Percentiles rank a stretch among this genome's conserved stretches.
Conservation (phyloP, 1,284 basidiomycete species). For the Fistulina hepatica region DNA sequence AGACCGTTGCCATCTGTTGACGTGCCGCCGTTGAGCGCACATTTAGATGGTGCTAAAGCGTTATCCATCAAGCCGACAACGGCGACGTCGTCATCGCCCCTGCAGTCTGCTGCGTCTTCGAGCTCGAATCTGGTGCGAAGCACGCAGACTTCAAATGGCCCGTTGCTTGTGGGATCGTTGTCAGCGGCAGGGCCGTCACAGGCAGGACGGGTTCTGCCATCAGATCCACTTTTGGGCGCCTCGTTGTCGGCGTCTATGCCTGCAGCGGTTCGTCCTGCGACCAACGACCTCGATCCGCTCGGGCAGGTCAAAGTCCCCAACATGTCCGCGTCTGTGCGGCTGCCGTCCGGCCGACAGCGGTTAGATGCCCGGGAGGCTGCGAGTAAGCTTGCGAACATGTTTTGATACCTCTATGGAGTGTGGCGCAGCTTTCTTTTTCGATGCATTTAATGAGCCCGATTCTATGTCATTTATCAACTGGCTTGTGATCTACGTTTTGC, state of each 20-base stretch:
- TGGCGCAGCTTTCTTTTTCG: too few species aligned
- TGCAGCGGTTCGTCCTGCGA: neutral
- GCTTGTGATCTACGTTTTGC: too few species aligned
- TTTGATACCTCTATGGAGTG: too few species aligned
- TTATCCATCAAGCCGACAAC: constrained; percentile 53
- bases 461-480: too few species aligned
- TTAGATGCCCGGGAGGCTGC: constrained; percentile 77
- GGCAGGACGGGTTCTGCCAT: constrained; percentile 5
- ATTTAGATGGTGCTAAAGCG: constrained; percentile 61
- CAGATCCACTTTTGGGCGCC: constrained; percentile 6
- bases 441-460: too few species aligned
- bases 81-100: constrained; percentile 27
- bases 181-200: constrained; percentile 5
- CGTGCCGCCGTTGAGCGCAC: constrained; percentile 48
- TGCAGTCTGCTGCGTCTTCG: constrained; percentile 22
- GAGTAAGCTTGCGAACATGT: constrained; percentile 80
- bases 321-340: constrained; percentile 58
- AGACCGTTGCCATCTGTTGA: constrained; percentile 19
- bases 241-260: neutral
- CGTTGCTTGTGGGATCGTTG: constrained; percentile 5
- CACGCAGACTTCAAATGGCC: constrained; percentile 7
- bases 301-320: constrained; percentile 43
- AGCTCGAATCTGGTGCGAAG: too few species aligned
- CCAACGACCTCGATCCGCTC: constrained; percentile 46
- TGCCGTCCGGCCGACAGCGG: constrained; percentile 53